Evolutionary conservation across 1,284 basidiomycete species (phyloP).

Genomic region (Grifola frondosa): DNA sequence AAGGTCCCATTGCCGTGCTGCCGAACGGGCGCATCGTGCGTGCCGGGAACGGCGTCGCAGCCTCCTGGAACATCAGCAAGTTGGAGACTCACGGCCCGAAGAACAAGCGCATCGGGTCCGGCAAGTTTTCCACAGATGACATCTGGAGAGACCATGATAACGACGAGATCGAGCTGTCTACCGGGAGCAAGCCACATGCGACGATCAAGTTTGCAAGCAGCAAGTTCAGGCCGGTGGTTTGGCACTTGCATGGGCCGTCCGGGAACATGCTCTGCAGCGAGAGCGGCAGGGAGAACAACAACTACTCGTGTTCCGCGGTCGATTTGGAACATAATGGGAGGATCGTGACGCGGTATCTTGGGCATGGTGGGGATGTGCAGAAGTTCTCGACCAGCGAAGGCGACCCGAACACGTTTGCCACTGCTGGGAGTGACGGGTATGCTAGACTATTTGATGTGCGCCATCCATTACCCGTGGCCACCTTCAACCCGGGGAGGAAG

Average conservation of each 20-base stretch:
- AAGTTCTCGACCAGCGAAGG: constrained; percentile 33
- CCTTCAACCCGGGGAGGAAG: constrained; percentile 21
- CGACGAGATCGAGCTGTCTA: constrained; percentile 33
- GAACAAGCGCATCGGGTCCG: constrained; percentile 7
- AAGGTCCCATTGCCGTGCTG: constrained; percentile 30
- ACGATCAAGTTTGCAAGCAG: constrained; percentile 21
- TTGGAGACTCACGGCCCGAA: constrained; percentile 30
- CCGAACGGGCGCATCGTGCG: constrained; percentile 27
- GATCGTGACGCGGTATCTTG: constrained; percentile 34
- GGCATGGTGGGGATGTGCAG: constrained; percentile 35
- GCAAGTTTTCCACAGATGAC: constrained; percentile 18
- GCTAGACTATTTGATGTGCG: constrained; percentile 41
- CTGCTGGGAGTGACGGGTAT: constrained; percentile 37
- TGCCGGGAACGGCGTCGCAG: constrained; percentile 29
- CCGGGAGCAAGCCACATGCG: constrained; percentile 26
- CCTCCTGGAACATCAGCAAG: constrained; percentile 34
- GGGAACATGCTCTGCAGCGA: constrained; percentile 30
- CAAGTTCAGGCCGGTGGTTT: constrained; percentile 21
- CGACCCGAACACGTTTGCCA: constrained; percentile 38
- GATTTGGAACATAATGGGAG: constrained; percentile 35
- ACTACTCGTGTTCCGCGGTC: constrained; percentile 27
- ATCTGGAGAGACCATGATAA: constrained; percentile 27
- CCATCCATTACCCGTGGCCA: constrained; percentile 24
- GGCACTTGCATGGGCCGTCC: constrained; percentile 31
- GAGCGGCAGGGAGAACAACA: constrained; percentile 11